Evolutionary conservation across 2,329 filamentous ascomycete species (phyloP).

Genomic region (Colletotrichum limetticola): DNA sequence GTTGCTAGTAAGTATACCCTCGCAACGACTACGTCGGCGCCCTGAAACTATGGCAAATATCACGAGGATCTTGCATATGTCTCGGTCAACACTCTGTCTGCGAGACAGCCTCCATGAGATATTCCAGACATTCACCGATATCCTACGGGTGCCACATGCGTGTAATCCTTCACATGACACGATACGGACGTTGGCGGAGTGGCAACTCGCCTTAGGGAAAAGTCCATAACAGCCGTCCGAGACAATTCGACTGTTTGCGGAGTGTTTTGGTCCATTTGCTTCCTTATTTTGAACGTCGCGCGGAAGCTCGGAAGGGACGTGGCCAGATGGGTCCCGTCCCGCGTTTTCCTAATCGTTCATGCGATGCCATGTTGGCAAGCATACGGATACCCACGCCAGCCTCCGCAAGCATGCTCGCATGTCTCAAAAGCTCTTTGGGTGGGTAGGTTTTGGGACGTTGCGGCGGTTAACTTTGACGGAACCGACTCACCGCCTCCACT

Average conservation of each 20-base stretch:
- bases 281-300: neutral
- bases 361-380: neutral
- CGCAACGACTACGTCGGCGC: no score
- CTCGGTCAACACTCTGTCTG: neutral
- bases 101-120: neutral
- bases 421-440: neutral
- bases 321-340: neutral
- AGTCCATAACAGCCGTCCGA: neutral
- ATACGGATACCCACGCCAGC: no score
- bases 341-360: neutral
- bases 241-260: conserved; percentile 12
- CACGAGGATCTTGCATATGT: no score
- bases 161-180: neutral
- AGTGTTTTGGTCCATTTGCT: neutral
- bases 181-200: neutral
- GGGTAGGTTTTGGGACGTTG: neutral
- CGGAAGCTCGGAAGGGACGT: neutral
- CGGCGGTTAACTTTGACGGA: neutral
- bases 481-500: neutral
- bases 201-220: neutral
- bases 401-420: neutral
- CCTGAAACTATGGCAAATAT: no score
- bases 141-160: no score
- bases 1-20: no score
- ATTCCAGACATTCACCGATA: neutral